These are phyloP conservation scores for Babesia sp. DNA, from an alignment of 169 alveolate genomes.

Conservation along the genomic window DNA sequence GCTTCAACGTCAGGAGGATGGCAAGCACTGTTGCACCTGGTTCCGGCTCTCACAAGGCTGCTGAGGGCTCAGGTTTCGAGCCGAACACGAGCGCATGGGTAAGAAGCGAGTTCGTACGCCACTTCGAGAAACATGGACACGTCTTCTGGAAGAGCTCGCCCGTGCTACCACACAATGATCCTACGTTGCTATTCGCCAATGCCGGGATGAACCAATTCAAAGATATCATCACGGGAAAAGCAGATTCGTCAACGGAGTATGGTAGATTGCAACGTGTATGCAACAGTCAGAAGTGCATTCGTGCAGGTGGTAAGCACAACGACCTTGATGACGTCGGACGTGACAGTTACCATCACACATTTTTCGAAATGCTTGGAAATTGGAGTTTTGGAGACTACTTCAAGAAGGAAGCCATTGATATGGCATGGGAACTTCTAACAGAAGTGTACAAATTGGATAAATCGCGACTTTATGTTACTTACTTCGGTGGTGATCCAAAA, in stretches of 20 bases:
- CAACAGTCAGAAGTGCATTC: constrained; percentile 92
- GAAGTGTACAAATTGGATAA: constrained; percentile 83
- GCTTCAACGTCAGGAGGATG: background rate
- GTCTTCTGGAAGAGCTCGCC: constrained; percentile 79
- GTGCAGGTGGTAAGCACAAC: constrained; percentile 91
- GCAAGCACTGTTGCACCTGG: background rate
- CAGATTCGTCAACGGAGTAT: constrained; percentile 86
- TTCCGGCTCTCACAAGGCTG: background rate
- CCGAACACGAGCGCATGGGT: constrained; percentile 53
- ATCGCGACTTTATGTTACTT: constrained; percentile 88
- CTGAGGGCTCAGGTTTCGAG: constrained; percentile 1
- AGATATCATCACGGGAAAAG: constrained; percentile 86
- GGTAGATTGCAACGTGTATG: constrained; percentile 88
- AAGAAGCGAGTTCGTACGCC: constrained; percentile 72
- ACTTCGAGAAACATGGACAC: constrained; percentile 72
- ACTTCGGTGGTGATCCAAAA: constrained; percentile 92
- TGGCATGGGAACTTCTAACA: constrained; percentile 91
- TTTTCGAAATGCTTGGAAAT: constrained; percentile 95
- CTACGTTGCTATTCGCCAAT: constrained; percentile 89
- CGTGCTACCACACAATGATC: constrained; percentile 90
- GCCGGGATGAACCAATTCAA: constrained; percentile 95
- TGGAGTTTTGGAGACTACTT: constrained; percentile 95
- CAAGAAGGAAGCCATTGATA: constrained; percentile 89
- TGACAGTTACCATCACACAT: constrained; percentile 94
- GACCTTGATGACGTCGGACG: constrained; percentile 93